Evolutionary conservation across 305 asterid genomes (phyloP).

Genomic region (Stenogyne calaminthoides): DNA sequence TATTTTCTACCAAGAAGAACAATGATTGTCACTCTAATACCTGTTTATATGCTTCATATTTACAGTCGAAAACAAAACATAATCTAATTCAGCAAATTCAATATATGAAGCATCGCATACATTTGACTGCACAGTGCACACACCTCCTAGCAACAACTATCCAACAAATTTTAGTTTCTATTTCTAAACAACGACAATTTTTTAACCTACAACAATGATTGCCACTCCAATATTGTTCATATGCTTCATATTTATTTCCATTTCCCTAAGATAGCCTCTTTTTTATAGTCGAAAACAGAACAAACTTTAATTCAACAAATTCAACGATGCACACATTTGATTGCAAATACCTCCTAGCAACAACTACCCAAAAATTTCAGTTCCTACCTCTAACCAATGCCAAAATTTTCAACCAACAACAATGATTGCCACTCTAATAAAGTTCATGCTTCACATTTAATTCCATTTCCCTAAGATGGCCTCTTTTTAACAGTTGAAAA

Average conservation of each 20-base stretch:
- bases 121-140: constrained; percentile 7
- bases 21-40: neutral
- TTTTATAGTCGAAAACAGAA: neutral
- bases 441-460: neutral
- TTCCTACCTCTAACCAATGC: neutral
- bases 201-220: no score
- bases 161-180: no score
- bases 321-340: neutral
- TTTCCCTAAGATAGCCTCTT: neutral
- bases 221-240: no score
- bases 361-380: constrained; percentile 7
- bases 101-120: neutral
- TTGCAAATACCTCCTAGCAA: neutral
- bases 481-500: neutral
- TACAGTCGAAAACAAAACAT: neutral
- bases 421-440: neutral
- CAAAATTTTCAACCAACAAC: neutral
- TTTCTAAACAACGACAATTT: no score
- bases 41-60: neutral
- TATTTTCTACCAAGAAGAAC: neutral
- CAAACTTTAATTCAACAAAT: neutral
- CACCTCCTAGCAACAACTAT: no score
- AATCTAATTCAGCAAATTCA: neutral
- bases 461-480: neutral
- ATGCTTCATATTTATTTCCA: no score